Percentiles rank a stretch among this genome's conserved stretches.
Evolutionary conservation across 345 rosid species (phyloP).

Genomic region (Populus deltoides): DNA sequence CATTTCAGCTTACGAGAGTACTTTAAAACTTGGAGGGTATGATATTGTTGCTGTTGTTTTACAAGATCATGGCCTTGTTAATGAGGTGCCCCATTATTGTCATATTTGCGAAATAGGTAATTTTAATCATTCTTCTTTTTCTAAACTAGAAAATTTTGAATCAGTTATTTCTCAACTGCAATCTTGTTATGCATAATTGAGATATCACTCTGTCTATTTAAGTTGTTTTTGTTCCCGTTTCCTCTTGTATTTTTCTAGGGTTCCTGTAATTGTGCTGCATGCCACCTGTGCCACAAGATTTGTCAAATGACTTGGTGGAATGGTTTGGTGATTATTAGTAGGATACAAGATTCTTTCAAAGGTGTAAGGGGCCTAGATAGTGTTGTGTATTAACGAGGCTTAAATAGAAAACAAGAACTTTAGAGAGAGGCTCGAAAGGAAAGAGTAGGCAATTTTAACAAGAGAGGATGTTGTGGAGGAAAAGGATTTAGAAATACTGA

Average conservation of each 20-base stretch:
- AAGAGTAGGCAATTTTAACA: too few relatives aligned
- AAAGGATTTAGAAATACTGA: too few relatives aligned
- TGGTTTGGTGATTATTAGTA: slow-evolving; percentile 53
- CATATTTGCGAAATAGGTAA: slow-evolving; percentile 77
- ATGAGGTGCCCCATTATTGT: slow-evolving; percentile 69
- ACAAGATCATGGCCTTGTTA: slow-evolving; percentile 85
- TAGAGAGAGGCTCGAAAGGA: too few relatives aligned
- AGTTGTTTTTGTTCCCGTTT: background rate
- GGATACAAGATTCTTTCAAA: too few relatives aligned
- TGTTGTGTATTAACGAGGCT: too few relatives aligned
- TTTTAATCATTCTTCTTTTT: background rate
- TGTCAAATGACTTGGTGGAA: slow-evolving; percentile 70
- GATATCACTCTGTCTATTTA: background rate
- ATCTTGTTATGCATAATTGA: background rate
- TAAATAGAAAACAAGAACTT: too few relatives aligned
- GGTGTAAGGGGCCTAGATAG: too few relatives aligned
- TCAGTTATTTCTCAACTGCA: too few relatives aligned
- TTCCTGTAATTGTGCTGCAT: slow-evolving; percentile 84
- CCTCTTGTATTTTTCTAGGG: slow-evolving; percentile 40
- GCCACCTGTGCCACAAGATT: slow-evolving; percentile 75
- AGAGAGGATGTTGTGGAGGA: too few relatives aligned
- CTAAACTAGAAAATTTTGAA: background rate
- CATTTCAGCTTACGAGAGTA: slow-evolving; percentile 83
- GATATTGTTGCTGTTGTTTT: slow-evolving; percentile 77
- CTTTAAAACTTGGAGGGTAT: slow-evolving; percentile 69